Evolutionary conservation across 164 flowering plant species (phyloP).

Genomic region (Sedum album): DNA sequence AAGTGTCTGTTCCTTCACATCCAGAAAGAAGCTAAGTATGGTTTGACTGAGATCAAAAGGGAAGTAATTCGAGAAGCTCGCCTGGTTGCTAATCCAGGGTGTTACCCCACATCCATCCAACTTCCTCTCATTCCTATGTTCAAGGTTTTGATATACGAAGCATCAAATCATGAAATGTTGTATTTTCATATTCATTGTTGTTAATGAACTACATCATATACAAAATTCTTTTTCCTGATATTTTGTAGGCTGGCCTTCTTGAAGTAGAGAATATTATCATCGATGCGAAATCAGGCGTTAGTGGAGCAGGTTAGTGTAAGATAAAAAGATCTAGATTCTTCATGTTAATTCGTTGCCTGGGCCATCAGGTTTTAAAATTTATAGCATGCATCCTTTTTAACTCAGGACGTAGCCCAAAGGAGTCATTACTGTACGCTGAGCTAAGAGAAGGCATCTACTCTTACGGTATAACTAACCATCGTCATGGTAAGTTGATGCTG

Average conservation of each 20-base stretch:
- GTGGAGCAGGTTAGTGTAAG: too few species aligned
- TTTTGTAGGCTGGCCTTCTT: constrained; percentile 70
- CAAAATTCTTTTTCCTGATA: neutral
- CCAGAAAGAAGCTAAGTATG: constrained; percentile 95
- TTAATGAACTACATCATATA: neutral
- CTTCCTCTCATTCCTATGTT: constrained; percentile 92
- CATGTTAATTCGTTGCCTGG: too few species aligned
- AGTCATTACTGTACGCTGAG: constrained; percentile 83
- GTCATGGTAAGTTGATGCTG: constrained; percentile 65
- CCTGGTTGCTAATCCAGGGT: constrained; percentile 96
- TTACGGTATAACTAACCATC: constrained; percentile 87
- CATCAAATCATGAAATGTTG: neutral
- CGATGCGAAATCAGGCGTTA: constrained; percentile 96
- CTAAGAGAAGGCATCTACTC: constrained; percentile 88
- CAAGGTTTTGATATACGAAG: constrained; percentile 39
- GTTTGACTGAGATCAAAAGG: constrained; percentile 78
- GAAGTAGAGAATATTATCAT: constrained; percentile 56
- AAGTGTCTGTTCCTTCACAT: constrained; percentile 14
- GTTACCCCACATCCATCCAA: constrained; percentile 94
- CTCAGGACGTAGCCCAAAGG: constrained; percentile 94
- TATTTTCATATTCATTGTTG: neutral
- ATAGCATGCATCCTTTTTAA: constrained; percentile 8
- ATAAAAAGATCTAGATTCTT: too few species aligned
- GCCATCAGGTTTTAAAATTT: too few species aligned
- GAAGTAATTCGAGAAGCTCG: constrained; percentile 58